Conservation (phyloP, 1,284 basidiomycete genomes). For the Cryptococcus sp. region DNA sequence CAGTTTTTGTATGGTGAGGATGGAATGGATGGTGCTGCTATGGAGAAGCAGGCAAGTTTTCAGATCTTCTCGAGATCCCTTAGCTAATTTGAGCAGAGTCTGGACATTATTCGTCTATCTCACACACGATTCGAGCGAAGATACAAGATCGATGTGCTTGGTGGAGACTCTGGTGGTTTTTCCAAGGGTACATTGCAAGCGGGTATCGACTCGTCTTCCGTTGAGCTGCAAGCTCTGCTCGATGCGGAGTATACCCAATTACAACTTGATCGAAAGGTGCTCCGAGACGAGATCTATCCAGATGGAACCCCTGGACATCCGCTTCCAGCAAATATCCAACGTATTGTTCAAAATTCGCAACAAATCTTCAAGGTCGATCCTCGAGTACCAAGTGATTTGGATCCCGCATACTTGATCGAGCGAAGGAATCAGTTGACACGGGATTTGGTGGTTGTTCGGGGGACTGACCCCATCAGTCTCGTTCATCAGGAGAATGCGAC, state of each 20-base stretch:
- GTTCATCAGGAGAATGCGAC: constrained; percentile 88
- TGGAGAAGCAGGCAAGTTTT: constrained; percentile 71
- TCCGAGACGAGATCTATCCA: constrained; percentile 82
- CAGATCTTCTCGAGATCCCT: background rate
- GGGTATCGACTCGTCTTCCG: constrained; percentile 86
- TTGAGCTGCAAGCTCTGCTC: constrained; percentile 81
- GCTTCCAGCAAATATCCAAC: constrained; percentile 87
- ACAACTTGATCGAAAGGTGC: constrained; percentile 64
- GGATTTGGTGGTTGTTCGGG: constrained; percentile 78
- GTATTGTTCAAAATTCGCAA: constrained; percentile 90
- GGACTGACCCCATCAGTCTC: constrained; percentile 66
- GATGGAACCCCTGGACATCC: constrained; percentile 66
- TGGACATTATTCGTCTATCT: constrained; percentile 81
- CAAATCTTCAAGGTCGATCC: constrained; percentile 98
- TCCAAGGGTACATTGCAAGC: constrained; percentile 77
- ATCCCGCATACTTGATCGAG: constrained; percentile 81
- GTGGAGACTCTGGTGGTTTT: constrained; percentile 62
- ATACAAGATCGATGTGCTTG: constrained; percentile 86
- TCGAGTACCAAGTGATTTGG: constrained; percentile 86
- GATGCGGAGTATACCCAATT: constrained; percentile 85
- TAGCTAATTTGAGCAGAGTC: constrained; percentile 47
- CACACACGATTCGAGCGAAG: constrained; percentile 81
- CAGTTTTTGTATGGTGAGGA: constrained; percentile 99
- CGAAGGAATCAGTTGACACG: constrained; percentile 65
- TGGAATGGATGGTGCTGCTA: constrained; percentile 96